These are phyloP conservation scores for Penicillium sp. DNA, from an alignment of 2,329 filamentous ascomycete species.

Conservation along the genomic window DNA sequence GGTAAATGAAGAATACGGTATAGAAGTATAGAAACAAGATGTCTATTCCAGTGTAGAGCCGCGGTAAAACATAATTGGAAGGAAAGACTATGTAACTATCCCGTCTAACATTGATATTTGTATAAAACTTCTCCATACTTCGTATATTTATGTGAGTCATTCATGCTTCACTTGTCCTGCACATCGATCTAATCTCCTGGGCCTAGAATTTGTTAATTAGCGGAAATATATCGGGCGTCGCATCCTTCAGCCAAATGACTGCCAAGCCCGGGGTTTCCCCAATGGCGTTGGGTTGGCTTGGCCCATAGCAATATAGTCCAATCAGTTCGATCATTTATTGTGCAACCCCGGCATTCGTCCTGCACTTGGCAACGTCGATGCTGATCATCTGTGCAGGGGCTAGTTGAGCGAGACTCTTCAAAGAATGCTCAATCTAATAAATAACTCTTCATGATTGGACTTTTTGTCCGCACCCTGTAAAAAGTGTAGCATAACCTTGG, in stretches of 20 bases:
- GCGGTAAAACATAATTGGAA: neutral
- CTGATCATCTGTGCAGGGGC: neutral
- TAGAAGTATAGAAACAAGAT: neutral
- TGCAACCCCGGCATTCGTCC: neutral
- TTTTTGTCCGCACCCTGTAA: slow-evolving; percentile 1
- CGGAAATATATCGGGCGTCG: slow-evolving; percentile 2
- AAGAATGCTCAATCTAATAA: neutral
- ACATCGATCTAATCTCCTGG: neutral
- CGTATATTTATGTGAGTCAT: neutral
- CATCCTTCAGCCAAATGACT: neutral
- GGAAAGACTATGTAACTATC: neutral
- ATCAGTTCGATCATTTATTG: neutral
- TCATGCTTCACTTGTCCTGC: neutral
- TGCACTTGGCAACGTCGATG: neutral
- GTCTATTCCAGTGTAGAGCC: neutral
- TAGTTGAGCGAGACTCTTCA: neutral
- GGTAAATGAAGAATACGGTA: neutral
- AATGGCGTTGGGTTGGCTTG: neutral
- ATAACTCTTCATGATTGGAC: neutral
- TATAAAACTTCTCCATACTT: neutral
- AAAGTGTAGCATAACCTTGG: neutral
- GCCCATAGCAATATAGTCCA: neutral
- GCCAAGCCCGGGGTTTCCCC: neutral
- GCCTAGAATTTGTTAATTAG: neutral
- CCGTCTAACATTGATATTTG: too few species aligned